Evolutionary conservation across 768 basidiomycete genomes (phyloP).

Genomic region (Mrakia frigida): DNA sequence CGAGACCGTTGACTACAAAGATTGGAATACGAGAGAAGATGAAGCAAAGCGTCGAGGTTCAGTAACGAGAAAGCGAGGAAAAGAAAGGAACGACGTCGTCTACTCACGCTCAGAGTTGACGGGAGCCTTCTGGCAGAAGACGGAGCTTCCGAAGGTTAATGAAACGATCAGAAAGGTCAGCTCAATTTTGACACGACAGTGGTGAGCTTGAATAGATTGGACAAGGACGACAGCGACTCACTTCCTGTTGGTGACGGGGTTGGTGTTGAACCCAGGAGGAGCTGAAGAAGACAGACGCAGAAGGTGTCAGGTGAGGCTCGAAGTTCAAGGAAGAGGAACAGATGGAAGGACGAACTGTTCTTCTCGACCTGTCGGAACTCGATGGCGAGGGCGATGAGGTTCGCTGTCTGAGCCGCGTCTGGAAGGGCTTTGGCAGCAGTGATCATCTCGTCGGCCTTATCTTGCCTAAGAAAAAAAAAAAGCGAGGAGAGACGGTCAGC

Average conservation of each 20-base stretch:
- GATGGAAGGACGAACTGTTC: background rate
- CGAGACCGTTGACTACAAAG: constrained; percentile 49
- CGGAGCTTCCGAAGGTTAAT: constrained; percentile 39
- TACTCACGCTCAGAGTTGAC: constrained; percentile 48
- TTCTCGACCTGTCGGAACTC: constrained; percentile 12
- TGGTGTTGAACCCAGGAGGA: constrained; percentile 34
- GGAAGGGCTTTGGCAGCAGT: background rate
- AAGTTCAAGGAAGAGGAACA: background rate
- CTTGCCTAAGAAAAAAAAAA: background rate
- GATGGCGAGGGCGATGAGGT: background rate
- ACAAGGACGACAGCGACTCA: too few species aligned
- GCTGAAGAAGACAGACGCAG: background rate
- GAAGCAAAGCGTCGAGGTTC: background rate
- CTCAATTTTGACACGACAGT: too few species aligned
- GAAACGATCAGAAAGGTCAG: too few species aligned
- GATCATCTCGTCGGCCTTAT: background rate
- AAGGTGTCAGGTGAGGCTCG: background rate
- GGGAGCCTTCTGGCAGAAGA: constrained; percentile 56
- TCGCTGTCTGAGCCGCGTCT: background rate
- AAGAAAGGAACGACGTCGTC: background rate
- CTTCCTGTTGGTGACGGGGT: constrained; percentile 51
- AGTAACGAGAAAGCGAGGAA: background rate
- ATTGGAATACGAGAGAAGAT: background rate
- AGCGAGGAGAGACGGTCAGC: background rate
- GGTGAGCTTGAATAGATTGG: too few species aligned